Conservation (phyloP, 345 rosid species). For the Rhizophora apiculata region DNA sequence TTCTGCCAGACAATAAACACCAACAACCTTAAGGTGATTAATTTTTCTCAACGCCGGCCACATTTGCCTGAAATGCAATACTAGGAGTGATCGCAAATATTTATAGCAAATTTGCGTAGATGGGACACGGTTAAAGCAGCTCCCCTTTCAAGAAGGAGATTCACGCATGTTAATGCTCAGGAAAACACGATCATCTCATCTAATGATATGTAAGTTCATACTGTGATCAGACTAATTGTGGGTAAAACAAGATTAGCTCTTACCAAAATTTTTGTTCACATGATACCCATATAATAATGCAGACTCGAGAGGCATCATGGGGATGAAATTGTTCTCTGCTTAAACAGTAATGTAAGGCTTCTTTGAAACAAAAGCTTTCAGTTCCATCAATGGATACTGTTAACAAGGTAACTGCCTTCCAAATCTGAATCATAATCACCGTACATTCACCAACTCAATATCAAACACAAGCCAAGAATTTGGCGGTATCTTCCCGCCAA, state of each 20-base stretch:
- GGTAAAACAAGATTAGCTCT: not conserved
- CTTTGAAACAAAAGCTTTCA: not conserved
- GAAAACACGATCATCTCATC: too few relatives aligned
- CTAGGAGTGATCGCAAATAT: too few relatives aligned
- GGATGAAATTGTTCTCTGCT: not conserved
- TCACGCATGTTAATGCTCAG: too few relatives aligned
- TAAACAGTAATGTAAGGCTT: not conserved
- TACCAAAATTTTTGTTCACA: conserved; percentile 5
- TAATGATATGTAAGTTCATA: not conserved
- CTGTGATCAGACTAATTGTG: not conserved
- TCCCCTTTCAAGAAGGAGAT: too few relatives aligned
- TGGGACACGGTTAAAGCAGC: too few relatives aligned
- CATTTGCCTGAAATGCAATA: too few relatives aligned
- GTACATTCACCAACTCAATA: conserved; percentile 59
- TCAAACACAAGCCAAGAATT: conserved; percentile 69
- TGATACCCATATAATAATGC: not conserved
- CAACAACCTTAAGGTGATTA: too few relatives aligned
- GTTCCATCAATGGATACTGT: not conserved
- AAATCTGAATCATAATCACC: conserved; percentile 14
- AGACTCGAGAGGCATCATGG: not conserved
- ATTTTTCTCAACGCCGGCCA: too few relatives aligned
- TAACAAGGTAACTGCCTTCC: not conserved
- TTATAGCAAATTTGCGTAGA: too few relatives aligned
- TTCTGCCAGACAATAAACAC: too few relatives aligned
- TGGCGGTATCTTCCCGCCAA: conserved; percentile 54